Evolutionary conservation across 768 basidiomycete genomes (phyloP), one percentile per base, ranked within the genome.

Genomic region (Phylloporus arenicola): DNA sequence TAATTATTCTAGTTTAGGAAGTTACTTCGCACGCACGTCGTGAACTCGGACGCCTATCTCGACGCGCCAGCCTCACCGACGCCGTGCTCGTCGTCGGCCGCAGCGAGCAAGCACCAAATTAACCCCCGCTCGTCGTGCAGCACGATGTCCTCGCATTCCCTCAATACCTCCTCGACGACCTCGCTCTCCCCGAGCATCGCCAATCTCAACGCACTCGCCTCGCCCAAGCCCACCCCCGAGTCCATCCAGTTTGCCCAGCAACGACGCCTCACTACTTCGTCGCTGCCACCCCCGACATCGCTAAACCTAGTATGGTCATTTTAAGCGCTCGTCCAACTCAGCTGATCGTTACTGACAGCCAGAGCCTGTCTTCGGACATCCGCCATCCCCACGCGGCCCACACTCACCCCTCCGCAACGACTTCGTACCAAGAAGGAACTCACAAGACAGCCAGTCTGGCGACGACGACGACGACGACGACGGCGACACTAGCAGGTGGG

Each of bases 321-420:
- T 38, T 24, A 6, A 38, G 10, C 41, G 33, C 25, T 55, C 49
- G 45, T 50, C 29, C 17, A 52, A 17, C 17, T 31, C 38, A 29
- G 43, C 55, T 64, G 30, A 63, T 24, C 48, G 47, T 39, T 52
- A 17, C 25, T 46, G 17, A 40, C 57, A 78, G 75, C 75, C 75
- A 45, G 72, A 76, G 49, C 74, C 75, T 4, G 74, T 76, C 39
- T 69, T 65, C 45, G 72, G 71, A 45, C 67, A 70, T 16, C 68
- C 64, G 9, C 56, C 65, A 42, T 55, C 64, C 19, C 67, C 65
- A 17, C 63, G 62, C 51, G 72, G 86, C 31, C 82, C 86, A 7
- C 81, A 81, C 13, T 89, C 88, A 12, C 88, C 88, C 12, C 78
- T 90, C 8, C 76, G 88, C 12, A 83, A 87, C 56, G 77, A 75